These are phyloP conservation scores for Echium plantagineum DNA, from an alignment of 257 asterid genomes.

Conservation along the genomic window DNA sequence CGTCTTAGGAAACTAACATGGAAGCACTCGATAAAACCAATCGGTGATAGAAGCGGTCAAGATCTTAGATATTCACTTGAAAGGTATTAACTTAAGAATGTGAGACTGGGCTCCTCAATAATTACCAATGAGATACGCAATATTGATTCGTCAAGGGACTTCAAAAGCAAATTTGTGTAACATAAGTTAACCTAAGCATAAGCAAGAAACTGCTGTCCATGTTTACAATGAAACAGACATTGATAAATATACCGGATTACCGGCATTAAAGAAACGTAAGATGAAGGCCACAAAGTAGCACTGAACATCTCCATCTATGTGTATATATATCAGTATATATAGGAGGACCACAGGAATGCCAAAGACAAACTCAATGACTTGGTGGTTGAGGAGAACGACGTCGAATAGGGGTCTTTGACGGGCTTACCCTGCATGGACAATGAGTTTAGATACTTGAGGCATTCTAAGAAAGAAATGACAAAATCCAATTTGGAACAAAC, in stretches of 20 bases:
- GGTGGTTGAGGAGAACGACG: conserved; percentile 30
- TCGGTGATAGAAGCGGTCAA: too few species aligned
- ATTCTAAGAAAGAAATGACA: neutral
- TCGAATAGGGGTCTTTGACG: conserved; percentile 64
- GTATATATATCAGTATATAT: conserved; percentile 24
- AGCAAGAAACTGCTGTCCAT: too few species aligned
- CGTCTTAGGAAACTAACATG: too few species aligned
- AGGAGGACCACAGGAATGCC: conserved; percentile 16
- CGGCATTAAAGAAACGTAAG: neutral
- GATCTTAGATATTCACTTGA: too few species aligned
- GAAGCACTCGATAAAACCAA: too few species aligned
- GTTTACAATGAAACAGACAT: too few species aligned
- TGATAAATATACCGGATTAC: conserved; percentile 14
- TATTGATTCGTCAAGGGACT: too few species aligned
- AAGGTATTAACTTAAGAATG: too few species aligned
- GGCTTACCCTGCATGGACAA: conserved; percentile 54
- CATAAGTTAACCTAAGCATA: neutral
- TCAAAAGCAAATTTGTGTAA: neutral
- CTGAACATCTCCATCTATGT: conserved; percentile 5
- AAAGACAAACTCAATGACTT: conserved; percentile 28
- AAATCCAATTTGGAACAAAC: conserved; percentile 18
- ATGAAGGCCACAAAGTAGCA: neutral
- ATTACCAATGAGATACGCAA: too few species aligned
- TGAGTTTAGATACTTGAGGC: neutral
- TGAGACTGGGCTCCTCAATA: too few species aligned